Conservation (phyloP, 495 filamentous ascomycete species). For the Wilcoxina mikolae region DNA sequence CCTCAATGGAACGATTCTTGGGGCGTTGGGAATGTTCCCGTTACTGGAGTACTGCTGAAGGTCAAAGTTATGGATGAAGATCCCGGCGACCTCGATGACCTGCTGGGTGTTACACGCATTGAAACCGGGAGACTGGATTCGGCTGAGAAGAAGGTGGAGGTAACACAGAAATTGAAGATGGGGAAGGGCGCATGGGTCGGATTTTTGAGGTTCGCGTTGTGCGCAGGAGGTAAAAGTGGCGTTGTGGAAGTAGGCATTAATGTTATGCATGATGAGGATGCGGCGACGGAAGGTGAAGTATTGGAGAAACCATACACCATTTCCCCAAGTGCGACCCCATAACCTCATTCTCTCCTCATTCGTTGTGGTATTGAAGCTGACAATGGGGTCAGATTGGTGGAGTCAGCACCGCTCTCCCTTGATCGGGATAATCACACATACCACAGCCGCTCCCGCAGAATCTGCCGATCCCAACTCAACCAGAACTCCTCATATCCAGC, state of each 20-base stretch:
- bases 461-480: neutral
- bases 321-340: neutral
- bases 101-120: slow-evolving; percentile 68
- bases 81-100: slow-evolving; percentile 69
- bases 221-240: neutral
- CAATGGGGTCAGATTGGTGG: slow-evolving; percentile 59
- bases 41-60: slow-evolving; percentile 64
- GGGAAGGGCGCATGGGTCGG: neutral
- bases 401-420: slow-evolving; percentile 76
- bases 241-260: neutral
- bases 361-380: slow-evolving; percentile 23
- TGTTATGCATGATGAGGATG: neutral
- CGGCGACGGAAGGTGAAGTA: neutral
- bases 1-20: slow-evolving; percentile 74
- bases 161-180: neutral
- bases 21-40: slow-evolving; percentile 73
- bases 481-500: slow-evolving; percentile 1
- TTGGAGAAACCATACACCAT: neutral
- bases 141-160: slow-evolving; percentile 8
- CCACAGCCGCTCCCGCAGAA: slow-evolving; percentile 29
- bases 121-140: slow-evolving; percentile 11
- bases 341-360: neutral
- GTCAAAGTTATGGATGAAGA: slow-evolving; percentile 80
- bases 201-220: slow-evolving; percentile 9
- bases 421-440: slow-evolving; percentile 66